Evolutionary conservation across 257 asterid genomes (phyloP), one percentile per base, ranked within the genome.

Genomic region (Jacaranda mimosifolia): DNA sequence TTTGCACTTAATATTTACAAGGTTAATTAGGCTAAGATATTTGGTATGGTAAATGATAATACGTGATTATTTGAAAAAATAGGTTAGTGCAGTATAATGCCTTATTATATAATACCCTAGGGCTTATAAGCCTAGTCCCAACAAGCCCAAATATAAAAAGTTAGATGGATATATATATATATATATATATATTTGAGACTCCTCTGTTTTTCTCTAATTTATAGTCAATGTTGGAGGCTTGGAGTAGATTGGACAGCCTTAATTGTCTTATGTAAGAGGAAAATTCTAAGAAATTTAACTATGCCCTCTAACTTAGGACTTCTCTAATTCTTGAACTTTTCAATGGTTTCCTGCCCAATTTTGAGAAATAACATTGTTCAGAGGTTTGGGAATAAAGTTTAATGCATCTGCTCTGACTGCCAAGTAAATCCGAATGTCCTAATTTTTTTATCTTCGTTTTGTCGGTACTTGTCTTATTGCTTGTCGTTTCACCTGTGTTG

Each of bases 201-300:
- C 32, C n/a, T 63, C 21, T 42, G 32, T 8, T 77, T 69, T 46
- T 40, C 48, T 68, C 73, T 63, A 68, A 73, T 55, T 72, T 72
- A 13, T 73, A 69, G 74, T 53, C 14, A 26, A 51, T 59, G 64
- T 71, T 71, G 79, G 82, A 12, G 57, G 62, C 40, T 59, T 70
- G 73, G 68, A 48, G 63, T 51, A 46, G 63, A 45, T 79, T 77
- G 40, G 62, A 60, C 67, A 55, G 12, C 35, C 42, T 51, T 63
- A 46, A 43, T 76, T 60, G 15, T 72, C 52, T 57, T 32, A 2
- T 76, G 58, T 9, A 11, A 12, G 65, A 36, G 60, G 78, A 43
- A 76, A 74, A 5, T 56, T 40, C 65, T 39, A 32, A 9, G 57
- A 36, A 65, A 21, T 55, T 66, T 68, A 65, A 35, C 64, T 11